These are phyloP conservation scores for Globisporangium lucens DNA, from an alignment of 352 stramenopile genomes.

Conservation along the genomic window DNA sequence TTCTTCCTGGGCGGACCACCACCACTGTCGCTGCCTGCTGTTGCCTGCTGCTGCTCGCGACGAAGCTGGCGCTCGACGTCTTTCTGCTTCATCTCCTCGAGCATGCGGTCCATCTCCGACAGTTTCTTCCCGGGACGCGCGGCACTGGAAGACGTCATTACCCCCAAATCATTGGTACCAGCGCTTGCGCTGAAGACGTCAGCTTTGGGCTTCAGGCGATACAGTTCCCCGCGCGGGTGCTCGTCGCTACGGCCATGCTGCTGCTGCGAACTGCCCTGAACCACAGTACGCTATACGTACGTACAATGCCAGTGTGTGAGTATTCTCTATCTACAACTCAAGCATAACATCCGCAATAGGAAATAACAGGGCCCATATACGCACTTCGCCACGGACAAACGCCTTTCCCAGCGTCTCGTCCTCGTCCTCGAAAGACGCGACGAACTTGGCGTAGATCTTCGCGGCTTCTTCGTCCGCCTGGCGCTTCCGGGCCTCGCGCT, in stretches of 20 bases:
- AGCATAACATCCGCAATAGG: too few species aligned
- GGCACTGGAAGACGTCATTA: slow-evolving; percentile 3
- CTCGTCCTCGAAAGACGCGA: slow-evolving; percentile 85
- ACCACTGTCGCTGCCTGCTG: neutral
- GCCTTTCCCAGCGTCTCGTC: slow-evolving; percentile 57
- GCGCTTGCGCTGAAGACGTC: neutral
- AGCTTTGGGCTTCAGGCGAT: slow-evolving; percentile 31
- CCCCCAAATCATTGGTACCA: neutral
- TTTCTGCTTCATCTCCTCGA: slow-evolving; percentile 73
- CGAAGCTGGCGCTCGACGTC: slow-evolving; percentile 24
- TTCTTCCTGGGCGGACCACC: slow-evolving; percentile 31
- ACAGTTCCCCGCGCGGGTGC: slow-evolving; percentile 23
- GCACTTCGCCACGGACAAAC: slow-evolving; percentile 48
- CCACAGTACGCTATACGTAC: slow-evolving; percentile 4
- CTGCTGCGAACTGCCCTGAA: slow-evolving; percentile 4
- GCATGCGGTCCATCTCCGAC: slow-evolving; percentile 67
- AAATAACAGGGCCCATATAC: neutral
- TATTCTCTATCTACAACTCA: too few species aligned
- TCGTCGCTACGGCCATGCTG: neutral
- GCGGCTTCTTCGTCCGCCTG: slow-evolving; percentile 83
- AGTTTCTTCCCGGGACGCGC: slow-evolving; percentile 28
- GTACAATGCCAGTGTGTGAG: neutral
- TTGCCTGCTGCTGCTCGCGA: slow-evolving; percentile 19
- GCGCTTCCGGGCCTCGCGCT: slow-evolving; percentile 80
- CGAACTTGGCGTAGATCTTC: slow-evolving; percentile 88